Evolutionary conservation across 2,329 filamentous ascomycete species (phyloP).

Genomic region (Ceratocystis huliohia): DNA sequence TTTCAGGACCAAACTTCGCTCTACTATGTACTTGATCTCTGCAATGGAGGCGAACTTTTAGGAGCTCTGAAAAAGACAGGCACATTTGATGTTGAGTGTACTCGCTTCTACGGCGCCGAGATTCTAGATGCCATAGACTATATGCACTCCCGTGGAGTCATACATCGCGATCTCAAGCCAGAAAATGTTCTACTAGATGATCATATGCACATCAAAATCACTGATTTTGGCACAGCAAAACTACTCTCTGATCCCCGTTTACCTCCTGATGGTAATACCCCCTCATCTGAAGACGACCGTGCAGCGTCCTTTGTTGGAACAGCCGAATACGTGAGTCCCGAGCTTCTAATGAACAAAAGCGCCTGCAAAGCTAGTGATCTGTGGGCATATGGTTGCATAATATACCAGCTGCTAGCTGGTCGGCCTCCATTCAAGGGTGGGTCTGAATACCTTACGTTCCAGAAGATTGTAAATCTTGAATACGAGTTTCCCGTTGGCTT

Average conservation of each 20-base stretch:
- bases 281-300: conserved; percentile 49
- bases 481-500: conserved; percentile 90
- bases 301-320: conserved; percentile 95
- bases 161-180: conserved; percentile 91
- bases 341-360: conserved; percentile 91
- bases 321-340: conserved; percentile 94
- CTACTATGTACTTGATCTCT: conserved; percentile 93
- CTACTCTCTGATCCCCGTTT: conserved; percentile 39
- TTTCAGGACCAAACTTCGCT: conserved; percentile 94
- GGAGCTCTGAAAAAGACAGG: conserved; percentile 88
- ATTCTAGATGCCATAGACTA: conserved; percentile 92
- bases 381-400: conserved; percentile 97
- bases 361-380: conserved; percentile 95
- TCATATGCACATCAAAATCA: conserved; percentile 97
- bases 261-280: conserved; percentile 17
- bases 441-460: conserved; percentile 94
- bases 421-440: conserved; percentile 90
- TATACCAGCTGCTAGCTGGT: conserved; percentile 93
- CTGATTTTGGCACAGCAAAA: conserved; percentile 97
- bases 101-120: conserved; percentile 85
- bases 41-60: conserved; percentile 79
- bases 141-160: conserved; percentile 93
- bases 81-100: conserved; percentile 91
- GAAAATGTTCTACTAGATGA: conserved; percentile 93
- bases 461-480: conserved; percentile 90